Base-by-base conservation (phyloP, 257 asterid species). In the Capsicum baccatum region DNA sequence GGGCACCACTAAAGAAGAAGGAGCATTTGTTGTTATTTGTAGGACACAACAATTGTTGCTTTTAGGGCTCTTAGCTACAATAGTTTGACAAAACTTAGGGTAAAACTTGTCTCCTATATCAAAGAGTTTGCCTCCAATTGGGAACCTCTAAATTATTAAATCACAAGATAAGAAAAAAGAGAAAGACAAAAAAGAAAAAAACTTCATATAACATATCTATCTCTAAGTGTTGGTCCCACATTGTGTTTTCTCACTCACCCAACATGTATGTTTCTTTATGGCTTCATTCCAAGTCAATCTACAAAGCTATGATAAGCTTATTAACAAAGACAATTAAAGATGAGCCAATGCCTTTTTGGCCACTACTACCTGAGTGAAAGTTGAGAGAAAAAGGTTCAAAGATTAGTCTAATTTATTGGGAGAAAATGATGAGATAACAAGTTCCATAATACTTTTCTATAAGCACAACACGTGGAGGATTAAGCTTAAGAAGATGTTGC, bases 211-310 rank as follows among this genome's bases (percentile, higher is more conserved):
- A 76, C 26, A 76, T 13, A 76, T 70, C 19, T 76, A 76, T 70
- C 19, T 76, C 26, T 74, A 26, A 54, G 21, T 3, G 44, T 76
- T 76, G 81, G 81, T 54, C 81, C 91, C 92, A 89, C 92, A 55
- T 82, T 82, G 80, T 85, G 87, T 86, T 60, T 79, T 79, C 87
- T 52, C 83, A 80, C 82, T 79, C 85, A 85, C 79, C 83, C 85
- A 79, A 56, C 60, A 69, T 66, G 86, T 55, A 57, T 68, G 15
- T 83, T 71, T 81, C 84, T 59, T 44, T 81, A 35, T 33, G 76
- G 67, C 63, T 70, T 79, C 58, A 79, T 63, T 17, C 59, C 62
- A 71, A 60, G 86, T 82, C 80, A 86, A 82, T 67, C 67, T 80
- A 56, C 57, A 59, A 80, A 80, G 70, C 55, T 66, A 66, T 2